Conservation (phyloP, 495 filamentous ascomycete genomes). For the Platismatia glauca region DNA sequence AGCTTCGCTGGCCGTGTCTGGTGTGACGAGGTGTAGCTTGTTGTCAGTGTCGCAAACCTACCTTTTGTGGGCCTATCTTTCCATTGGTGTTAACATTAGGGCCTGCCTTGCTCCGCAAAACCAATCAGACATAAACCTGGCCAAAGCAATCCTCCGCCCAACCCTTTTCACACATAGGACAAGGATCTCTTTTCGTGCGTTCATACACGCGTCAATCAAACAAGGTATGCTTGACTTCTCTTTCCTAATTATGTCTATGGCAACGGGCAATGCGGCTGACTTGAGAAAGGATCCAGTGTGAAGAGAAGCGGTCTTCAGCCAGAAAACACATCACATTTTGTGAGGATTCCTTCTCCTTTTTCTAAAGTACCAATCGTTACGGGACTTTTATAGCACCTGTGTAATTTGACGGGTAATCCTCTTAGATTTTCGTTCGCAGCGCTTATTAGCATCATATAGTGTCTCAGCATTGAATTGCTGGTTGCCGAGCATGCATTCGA, state of each 20-base stretch:
- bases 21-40: not conserved
- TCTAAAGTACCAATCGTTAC: not conserved
- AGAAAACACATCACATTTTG: not conserved
- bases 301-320: not conserved
- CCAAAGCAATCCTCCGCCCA: not conserved
- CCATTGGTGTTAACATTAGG: not conserved
- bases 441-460: not conserved
- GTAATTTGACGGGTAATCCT: not conserved
- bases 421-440: not conserved
- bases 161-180: not conserved
- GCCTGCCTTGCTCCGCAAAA: not conserved
- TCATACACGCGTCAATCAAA: not conserved
- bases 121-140: not conserved
- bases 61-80: not conserved
- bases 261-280: not conserved
- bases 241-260: not conserved
- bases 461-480: not conserved
- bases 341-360: not conserved
- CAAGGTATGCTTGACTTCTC: not conserved
- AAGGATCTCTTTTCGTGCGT: not conserved
- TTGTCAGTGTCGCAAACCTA: not conserved
- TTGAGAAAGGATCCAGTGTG: not conserved
- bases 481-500: not conserved
- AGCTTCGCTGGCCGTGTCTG: not conserved
- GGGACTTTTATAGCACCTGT: not conserved